phyloP scores from a whole-genome alignment of 2,329 filamentous ascomycete species.

The Diaporthe batatas region DNA sequence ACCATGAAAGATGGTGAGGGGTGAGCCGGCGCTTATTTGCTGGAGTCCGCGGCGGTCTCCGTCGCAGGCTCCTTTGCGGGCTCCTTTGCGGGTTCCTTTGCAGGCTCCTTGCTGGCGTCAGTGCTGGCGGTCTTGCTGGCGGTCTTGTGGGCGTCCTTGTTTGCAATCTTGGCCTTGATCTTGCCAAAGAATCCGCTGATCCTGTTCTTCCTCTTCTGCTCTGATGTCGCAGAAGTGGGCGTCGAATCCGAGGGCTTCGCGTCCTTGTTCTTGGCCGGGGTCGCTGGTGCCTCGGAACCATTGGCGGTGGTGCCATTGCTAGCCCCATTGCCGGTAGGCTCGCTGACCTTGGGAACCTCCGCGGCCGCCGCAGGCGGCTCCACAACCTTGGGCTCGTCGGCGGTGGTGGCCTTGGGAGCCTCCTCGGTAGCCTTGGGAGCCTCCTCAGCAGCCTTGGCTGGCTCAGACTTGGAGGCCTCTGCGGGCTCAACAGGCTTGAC shows the following conservation, averaged over 20 bases:
- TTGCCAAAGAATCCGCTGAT: slow-evolving; percentile 73
- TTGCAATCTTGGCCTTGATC: slow-evolving; percentile 62
- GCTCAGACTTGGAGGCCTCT: slow-evolving; percentile 44
- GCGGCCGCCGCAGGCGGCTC: slow-evolving; percentile 43
- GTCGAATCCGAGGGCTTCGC: slow-evolving; percentile 38
- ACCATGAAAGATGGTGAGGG: not conserved
- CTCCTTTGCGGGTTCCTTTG: not conserved
- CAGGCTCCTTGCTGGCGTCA: slow-evolving; percentile 46
- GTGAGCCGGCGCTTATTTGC: slow-evolving; percentile 31
- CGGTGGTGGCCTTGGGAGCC: slow-evolving; percentile 45
- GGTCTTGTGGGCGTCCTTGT: slow-evolving; percentile 47
- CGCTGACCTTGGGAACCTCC: slow-evolving; percentile 44
- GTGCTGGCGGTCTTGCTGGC: slow-evolving; percentile 48
- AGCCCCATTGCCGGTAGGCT: slow-evolving; percentile 42
- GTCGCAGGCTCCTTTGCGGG: not conserved
- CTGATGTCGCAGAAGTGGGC: slow-evolving; percentile 49
- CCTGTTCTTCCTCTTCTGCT: slow-evolving; percentile 74
- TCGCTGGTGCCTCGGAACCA: slow-evolving; percentile 43
- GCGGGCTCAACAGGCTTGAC: slow-evolving; percentile 59
- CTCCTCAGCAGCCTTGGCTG: slow-evolving; percentile 44
- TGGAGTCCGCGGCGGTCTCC: not conserved
- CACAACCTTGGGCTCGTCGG: slow-evolving; percentile 44
- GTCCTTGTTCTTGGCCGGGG: slow-evolving; percentile 44
- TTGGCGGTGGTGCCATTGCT: slow-evolving; percentile 40
- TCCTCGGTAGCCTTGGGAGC: slow-evolving; percentile 46